Base-by-base conservation (phyloP, 495 filamentous ascomycete genomes). In the Aspergillus diversus region DNA sequence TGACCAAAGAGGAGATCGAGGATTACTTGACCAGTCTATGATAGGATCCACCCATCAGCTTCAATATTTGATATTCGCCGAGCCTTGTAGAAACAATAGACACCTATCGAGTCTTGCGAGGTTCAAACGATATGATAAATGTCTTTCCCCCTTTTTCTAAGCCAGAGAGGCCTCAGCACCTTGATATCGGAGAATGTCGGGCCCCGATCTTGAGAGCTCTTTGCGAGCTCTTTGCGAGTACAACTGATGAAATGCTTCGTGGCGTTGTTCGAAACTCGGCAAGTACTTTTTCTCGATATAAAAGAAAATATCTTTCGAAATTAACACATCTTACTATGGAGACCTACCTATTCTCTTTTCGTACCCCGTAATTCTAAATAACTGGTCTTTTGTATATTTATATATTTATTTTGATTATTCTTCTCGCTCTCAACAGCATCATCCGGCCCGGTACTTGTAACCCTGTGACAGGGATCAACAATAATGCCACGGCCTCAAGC, bases 11-110 rank as follows among this genome's bases (percentile, higher is more conserved):
- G 80, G 94, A 99, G 80, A 97, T 99, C 71, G 95, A 99, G 83
- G 95, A 99, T 75, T 99, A 99, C 81, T 79, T 99, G 73, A 97
- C 94, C 73, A 97, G 95, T 81, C 87, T 98, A 83, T 97, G 67
- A 80, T 60, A 57, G 55, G 59, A 58, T 62, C 52, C 37, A 57
- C 47, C 55, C 58, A 47, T 57, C 50, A 32, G 15, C 55, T 42
- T 27, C 47, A 57, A 52, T 59, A 31, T 66, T 53, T 37, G 60
- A 31, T 43, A 49, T 57, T 51, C 55, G 55, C 53, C 42, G 54
- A 66, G 61, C 63, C 67, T 63, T 67, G 64, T 73, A 69, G 57
- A 63, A 43, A 63, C 67, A 70, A 65, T 70, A 71, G 69, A 71
- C 59, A 53, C 52, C 34, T 69, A 32, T 64, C 59, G 66, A 68